Evolutionary conservation across 495 filamentous ascomycete species (phyloP).

Genomic region (Stereocaulon alpinum): DNA sequence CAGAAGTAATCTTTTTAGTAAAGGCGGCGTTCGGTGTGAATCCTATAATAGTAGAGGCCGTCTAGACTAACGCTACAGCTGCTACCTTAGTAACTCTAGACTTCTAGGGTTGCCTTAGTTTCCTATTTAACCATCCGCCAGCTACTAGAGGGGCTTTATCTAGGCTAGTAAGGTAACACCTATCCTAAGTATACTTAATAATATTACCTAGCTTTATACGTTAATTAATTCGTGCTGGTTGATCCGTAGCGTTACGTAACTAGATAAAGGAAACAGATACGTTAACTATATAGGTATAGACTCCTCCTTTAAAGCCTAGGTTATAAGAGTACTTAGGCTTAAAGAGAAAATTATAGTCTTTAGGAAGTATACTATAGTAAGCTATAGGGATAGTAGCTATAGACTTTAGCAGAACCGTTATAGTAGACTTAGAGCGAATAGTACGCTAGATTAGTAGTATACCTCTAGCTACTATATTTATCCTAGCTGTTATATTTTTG

Average conservation of each 20-base stretch:
- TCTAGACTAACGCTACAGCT: neutral
- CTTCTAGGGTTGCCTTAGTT: neutral
- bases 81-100: neutral
- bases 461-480: no score
- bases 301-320: no score
- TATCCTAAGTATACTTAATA: neutral
- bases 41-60: neutral
- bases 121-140: neutral
- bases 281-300: neutral
- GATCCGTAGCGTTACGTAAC: neutral
- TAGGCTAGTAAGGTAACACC: no score
- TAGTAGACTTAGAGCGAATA: no score
- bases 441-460: no score
- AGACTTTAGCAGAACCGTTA: neutral
- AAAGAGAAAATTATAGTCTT: no score
- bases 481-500: no score
- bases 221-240: neutral
- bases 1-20: no score
- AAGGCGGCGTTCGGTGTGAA: no score
- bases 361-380: no score
- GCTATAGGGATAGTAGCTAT: neutral
- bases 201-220: neutral
- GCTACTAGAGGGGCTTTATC: neutral
- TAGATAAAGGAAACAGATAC: neutral
- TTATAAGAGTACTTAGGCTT: no score